Evolutionary conservation across 2,329 filamentous ascomycete species (phyloP), one percentile per base, ranked within the genome.

Genomic region (Penicillium oxalicum): DNA sequence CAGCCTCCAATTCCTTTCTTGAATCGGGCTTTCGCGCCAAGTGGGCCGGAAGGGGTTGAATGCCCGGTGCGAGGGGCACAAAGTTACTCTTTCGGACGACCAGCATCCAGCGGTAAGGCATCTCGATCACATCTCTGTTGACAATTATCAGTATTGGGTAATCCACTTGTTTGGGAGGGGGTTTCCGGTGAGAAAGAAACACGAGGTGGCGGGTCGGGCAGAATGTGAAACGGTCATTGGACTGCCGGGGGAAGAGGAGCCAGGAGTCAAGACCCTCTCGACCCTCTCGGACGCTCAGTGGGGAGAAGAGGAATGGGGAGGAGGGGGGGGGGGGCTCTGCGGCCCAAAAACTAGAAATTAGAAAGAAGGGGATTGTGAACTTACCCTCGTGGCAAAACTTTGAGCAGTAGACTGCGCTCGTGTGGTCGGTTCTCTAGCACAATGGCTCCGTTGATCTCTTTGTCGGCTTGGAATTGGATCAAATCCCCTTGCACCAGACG

Each of bases 371-470:
- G 13, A 4, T 8, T 13, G 13, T 11, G 24, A 44, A 78, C 83
- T 69, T 81, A 91, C 83, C 88, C 87, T 66, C 86, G 84, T 33
- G 93, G 91, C 58, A 97, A 75, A 54, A 95, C 79, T 60, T 95
- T 87, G 36, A 97, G 70, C 27, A 96, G 74, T 24, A 95, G 70
- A 48, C 78, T 86, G 64, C 87, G 80, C 71, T 95, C 91, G 46
- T 81, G 81, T 13, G 72, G 73, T 50, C 87, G 77, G 57, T 95
- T 97, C 70, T 95, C 88, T 25, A 93, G 77, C 41, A 98, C 84
- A 46, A 89, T 77, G 45, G 90, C 93, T 34, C 90, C 93, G 69
- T 95, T 95, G 37, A 97, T 93, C 48, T 97, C 87, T 84, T 65
- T 84, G 81, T 70, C 86, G 75, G 65, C 86, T 68, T 98, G 93